Percentiles rank a stretch among this genome's conserved stretches.
These are phyloP conservation scores for Agaricus sinodeliciosus DNA, from an alignment of 768 basidiomycete genomes.

Conservation along the genomic window DNA sequence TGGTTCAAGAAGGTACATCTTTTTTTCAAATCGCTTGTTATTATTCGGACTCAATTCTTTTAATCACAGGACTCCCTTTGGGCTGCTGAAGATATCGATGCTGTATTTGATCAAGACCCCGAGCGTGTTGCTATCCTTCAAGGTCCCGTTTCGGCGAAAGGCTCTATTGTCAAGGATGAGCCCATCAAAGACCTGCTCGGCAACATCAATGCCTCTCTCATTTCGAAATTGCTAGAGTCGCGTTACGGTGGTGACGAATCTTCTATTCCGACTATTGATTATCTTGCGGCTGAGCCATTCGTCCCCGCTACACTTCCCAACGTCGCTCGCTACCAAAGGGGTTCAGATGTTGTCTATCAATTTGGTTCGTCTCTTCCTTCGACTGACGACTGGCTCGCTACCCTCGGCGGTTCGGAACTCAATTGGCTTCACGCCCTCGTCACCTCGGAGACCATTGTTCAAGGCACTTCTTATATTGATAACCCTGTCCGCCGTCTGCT, in stretches of 20 bases:
- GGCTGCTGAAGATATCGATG: conserved; percentile 97
- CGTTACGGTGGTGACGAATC: conserved; percentile 72
- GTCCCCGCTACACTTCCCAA: conserved; percentile 29
- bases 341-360: conserved; percentile 40
- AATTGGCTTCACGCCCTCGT: conserved; percentile 86
- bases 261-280: conserved; percentile 77
- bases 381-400: conserved; percentile 71
- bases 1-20: conserved; percentile 96
- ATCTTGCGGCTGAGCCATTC: conserved; percentile 51
- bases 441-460: conserved; percentile 76
- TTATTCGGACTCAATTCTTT: conserved; percentile 11
- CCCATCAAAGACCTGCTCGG: conserved; percentile 91
- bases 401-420: conserved; percentile 73
- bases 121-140: conserved; percentile 97
- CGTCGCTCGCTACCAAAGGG: conserved; percentile 34
- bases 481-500: conserved; percentile 89
- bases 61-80: conserved; percentile 81
- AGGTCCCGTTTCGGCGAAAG: conserved; percentile 91
- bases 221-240: conserved; percentile 69
- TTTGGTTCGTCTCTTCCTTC: conserved; percentile 52
- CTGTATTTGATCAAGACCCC: conserved; percentile 97
- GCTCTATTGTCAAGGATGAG: conserved; percentile 84
- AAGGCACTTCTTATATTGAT: conserved; percentile 77
- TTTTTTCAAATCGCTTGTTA: conserved; percentile 12
- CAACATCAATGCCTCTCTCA: conserved; percentile 74